A percentile compares a stretch with the other conserved stretches of the same genome.
Evolutionary conservation across 371 early-diverging fungal species (phyloP).

Genomic region (Zopfochytrium polystomum): DNA sequence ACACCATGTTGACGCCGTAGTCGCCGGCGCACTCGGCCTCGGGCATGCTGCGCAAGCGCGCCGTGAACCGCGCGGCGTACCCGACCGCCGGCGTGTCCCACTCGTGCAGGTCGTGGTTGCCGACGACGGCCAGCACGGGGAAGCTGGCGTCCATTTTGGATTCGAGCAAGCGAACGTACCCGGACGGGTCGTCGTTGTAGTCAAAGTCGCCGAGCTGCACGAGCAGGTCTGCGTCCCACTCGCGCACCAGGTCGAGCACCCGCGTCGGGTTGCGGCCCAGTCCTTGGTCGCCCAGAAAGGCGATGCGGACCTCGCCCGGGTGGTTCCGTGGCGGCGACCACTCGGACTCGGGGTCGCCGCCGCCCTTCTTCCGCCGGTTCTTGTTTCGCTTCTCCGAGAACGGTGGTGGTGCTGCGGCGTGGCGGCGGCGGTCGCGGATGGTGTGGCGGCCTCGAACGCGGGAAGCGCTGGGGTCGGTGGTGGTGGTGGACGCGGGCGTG

Average conservation of each 20-base stretch:
- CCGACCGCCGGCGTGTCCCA: slow-evolving; percentile 33
- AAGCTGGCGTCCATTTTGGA: slow-evolving; percentile 16
- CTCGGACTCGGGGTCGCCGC: too few species aligned
- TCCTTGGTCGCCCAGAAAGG: slow-evolving; percentile 41
- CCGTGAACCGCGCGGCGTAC: slow-evolving; percentile 27
- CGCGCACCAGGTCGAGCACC: slow-evolving; percentile 32
- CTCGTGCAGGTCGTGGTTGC: slow-evolving; percentile 43
- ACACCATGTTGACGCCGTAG: slow-evolving; percentile 38
- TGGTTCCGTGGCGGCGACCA: too few species aligned
- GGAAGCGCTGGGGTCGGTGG: too few species aligned
- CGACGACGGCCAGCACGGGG: too few species aligned
- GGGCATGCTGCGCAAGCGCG: slow-evolving; percentile 12
- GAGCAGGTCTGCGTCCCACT: slow-evolving; percentile 25
- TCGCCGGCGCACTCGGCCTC: slow-evolving; percentile 34
- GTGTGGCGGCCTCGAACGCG: too few species aligned
- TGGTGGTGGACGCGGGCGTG: too few species aligned
- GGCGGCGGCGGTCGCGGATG: too few species aligned
- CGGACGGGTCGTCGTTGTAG: slow-evolving; percentile 19
- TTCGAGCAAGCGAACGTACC: slow-evolving; percentile 19
- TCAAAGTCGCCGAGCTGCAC: slow-evolving; percentile 36
- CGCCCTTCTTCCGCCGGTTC: too few species aligned
- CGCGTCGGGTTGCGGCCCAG: slow-evolving; percentile 22
- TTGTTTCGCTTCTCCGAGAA: too few species aligned
- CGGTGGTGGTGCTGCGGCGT: too few species aligned
- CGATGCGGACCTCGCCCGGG: too few species aligned